Evolutionary conservation across 1,139 yeast genomes (phyloP), one percentile per base, ranked within the genome.

Genomic region (Nadsonia starkeyi-henricii): DNA sequence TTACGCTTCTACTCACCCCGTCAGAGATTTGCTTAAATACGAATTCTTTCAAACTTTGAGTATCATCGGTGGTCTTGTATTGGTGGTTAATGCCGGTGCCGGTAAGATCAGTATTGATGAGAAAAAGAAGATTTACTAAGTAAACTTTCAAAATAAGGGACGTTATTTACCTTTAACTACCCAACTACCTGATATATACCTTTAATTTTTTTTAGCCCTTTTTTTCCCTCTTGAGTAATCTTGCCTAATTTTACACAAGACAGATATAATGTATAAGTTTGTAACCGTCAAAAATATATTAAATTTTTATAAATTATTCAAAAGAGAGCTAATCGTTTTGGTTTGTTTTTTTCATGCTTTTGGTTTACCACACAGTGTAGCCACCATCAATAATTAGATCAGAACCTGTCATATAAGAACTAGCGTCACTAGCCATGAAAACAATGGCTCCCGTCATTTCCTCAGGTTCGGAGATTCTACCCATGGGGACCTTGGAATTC

Each of bases 1-100:
- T 50, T 81, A 78, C 62, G 74, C 76, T 45, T 65, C 78, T 47
- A 75, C 74, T 53, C 86, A 83, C 60, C 79, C 93, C 33, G 78
- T 82, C 66, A 79, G 96, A 61, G 98, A 91, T 68, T 85, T 81
- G 66, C 71, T 88, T 64, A 85, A 86, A 64, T 91, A 89, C 65
- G 97, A 88, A 65, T 86, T 85, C 65, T 91, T 85, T 75, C 98
- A 91, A 69, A 86, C 95, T 44, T 74, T 91, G 62, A 83, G 95
- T 52, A 91, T 91, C 64, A 91, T 91, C 51, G 98, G 98, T 49
- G 98, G 97, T 1, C 76, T 91, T 56, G 70, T 91, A 54, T 72
- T 91, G 58, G 85, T 93, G 55, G 96, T 86, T 55, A 86, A 85
- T 67, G 86, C 96, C 8, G 98, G 98, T 55, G 97, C 98, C 43